A percentile compares a stretch with the other conserved stretches of the same genome.
phyloP scores from a whole-genome alignment of 257 asterid species.

The Gentiana macrophylla region DNA sequence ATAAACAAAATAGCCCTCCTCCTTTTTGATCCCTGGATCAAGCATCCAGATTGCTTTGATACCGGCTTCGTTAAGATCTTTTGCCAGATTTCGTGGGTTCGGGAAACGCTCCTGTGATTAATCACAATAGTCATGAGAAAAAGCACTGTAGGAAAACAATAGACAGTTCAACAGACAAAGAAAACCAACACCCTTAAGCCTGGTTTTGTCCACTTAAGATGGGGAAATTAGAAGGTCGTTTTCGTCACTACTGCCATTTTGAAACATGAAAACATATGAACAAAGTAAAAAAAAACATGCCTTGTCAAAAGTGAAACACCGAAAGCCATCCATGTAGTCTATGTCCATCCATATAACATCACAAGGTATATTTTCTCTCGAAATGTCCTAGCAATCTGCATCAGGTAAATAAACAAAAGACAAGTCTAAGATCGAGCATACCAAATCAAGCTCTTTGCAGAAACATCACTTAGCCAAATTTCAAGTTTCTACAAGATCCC shows the following conservation, averaged over 20 bases:
- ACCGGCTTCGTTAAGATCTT: slow-evolving; percentile 75
- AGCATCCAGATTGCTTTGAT: slow-evolving; percentile 98
- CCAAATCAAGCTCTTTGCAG: background rate
- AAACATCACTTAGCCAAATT: background rate
- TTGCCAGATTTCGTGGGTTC: slow-evolving; percentile 64
- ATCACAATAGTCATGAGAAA: background rate
- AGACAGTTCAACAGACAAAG: too few relatives aligned
- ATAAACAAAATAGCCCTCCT: slow-evolving; percentile 73
- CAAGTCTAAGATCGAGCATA: background rate
- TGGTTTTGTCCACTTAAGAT: too few relatives aligned
- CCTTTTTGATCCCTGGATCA: slow-evolving; percentile 89
- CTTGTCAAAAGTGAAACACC: slow-evolving; percentile 90
- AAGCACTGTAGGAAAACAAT: background rate
- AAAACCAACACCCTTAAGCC: too few relatives aligned
- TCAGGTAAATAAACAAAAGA: slow-evolving; percentile 11
- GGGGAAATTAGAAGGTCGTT: too few relatives aligned
- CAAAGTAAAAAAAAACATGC: slow-evolving; percentile 18
- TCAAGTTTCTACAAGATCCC: background rate
- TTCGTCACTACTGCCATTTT: too few relatives aligned
- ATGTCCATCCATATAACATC: slow-evolving; percentile 99
- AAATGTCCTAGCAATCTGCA: slow-evolving; percentile 77
- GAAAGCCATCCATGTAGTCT: slow-evolving; percentile 96
- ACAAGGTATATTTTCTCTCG: slow-evolving; percentile 90
- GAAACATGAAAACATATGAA: too few relatives aligned
- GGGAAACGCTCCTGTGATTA: slow-evolving; percentile 66